Evolutionary conservation across 1,139 yeast genomes (phyloP).

Genomic region (Yamadazyma spencermartinsiae): DNA sequence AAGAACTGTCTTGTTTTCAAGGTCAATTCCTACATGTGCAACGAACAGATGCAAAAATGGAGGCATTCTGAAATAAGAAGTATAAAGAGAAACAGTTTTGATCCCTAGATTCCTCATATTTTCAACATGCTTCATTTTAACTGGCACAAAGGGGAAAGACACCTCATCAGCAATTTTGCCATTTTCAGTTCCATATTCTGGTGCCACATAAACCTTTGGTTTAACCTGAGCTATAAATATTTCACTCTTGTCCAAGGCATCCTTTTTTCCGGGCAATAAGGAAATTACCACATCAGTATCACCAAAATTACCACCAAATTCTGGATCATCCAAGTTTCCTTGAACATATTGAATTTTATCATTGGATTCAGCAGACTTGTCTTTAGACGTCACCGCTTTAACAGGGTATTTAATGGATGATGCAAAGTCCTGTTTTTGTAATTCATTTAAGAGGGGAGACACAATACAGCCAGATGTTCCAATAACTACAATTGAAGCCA

Average conservation of each 20-base stretch:
- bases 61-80: conserved; percentile 44
- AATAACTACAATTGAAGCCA: conserved; percentile 2
- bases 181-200: conserved; percentile 59
- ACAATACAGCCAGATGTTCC: conserved; percentile 4
- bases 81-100: conserved; percentile 46
- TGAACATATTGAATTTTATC: conserved; percentile 3
- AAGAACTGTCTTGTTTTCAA: conserved; percentile 31
- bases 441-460: not conserved
- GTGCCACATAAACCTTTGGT: conserved; percentile 58
- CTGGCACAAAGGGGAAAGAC: conserved; percentile 35
- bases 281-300: conserved; percentile 2
- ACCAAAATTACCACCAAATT: not conserved
- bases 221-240: conserved; percentile 22
- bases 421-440: not conserved
- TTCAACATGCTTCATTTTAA: conserved; percentile 41
- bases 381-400: conserved; percentile 3
- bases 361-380: not conserved
- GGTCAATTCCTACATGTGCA: conserved; percentile 38
- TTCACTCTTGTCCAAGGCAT: not conserved
- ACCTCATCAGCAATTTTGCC: conserved; percentile 17
- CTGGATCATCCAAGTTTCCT: not conserved
- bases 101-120: conserved; percentile 37
- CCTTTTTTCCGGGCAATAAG: not conserved
- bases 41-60: conserved; percentile 36
- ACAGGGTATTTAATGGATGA: conserved; percentile 1